Percentiles rank a stretch among this genome's conserved stretches.
Evolutionary conservation across 2,329 filamentous ascomycete species (phyloP).

Genomic region (Cyclaneusma minus): DNA sequence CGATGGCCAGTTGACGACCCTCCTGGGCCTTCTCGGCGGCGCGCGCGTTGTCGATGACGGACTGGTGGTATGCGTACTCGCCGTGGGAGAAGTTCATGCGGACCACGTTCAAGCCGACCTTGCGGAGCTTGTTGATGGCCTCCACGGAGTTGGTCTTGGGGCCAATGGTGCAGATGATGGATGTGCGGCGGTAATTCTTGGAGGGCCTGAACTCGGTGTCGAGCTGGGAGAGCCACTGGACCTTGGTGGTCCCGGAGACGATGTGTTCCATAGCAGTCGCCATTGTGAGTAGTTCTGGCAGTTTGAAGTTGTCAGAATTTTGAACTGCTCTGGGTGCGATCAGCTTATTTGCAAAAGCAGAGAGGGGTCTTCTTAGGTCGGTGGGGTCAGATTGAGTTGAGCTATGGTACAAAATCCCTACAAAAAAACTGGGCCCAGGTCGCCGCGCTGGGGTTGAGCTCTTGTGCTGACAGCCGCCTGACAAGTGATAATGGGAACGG

Average conservation of each 20-base stretch:
- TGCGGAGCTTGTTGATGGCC: slow-evolving; percentile 88
- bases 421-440: too few species aligned
- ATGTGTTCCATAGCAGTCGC: slow-evolving; percentile 74
- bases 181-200: slow-evolving; percentile 87
- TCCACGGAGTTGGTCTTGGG: slow-evolving; percentile 98
- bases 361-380: too few species aligned
- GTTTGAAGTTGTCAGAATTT: too few species aligned
- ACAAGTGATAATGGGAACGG: too few species aligned
- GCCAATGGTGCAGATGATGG: slow-evolving; percentile 97
- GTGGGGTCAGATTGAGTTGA: too few species aligned
- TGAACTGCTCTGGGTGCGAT: too few species aligned
- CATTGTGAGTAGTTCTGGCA: too few species aligned
- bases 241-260: slow-evolving; percentile 55
- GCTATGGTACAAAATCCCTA: too few species aligned
- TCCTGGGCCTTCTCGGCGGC: slow-evolving; percentile 62
- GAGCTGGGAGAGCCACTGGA: slow-evolving; percentile 53
- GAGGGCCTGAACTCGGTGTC: slow-evolving; percentile 79
- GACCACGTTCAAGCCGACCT: slow-evolving; percentile 87
- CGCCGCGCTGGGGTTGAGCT: too few species aligned
- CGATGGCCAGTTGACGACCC: slow-evolving; percentile 88
- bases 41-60: slow-evolving; percentile 90
- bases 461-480: too few species aligned
- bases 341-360: too few species aligned
- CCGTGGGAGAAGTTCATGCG: slow-evolving; percentile 99
- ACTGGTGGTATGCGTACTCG: slow-evolving; percentile 93